Evolutionary conservation across 2,329 filamentous ascomycete genomes (phyloP).

Genomic region (Fonsecaea nubica): DNA sequence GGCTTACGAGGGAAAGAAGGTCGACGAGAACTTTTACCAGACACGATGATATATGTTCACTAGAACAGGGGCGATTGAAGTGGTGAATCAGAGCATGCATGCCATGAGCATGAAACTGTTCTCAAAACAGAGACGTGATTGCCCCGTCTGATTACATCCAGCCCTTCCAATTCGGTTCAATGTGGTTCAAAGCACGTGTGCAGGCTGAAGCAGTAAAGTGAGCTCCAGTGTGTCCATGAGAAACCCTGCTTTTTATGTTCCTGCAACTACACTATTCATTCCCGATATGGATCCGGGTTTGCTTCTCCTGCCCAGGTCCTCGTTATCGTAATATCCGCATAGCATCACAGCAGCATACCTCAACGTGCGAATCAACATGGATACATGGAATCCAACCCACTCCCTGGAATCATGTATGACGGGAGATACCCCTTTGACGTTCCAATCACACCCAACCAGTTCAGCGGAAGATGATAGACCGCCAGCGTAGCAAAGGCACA

Average conservation of each 20-base stretch:
- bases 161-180: not conserved
- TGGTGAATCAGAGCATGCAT: no score
- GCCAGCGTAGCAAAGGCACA: constrained; percentile 6
- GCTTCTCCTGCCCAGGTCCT: constrained; percentile 3
- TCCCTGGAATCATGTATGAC: constrained; percentile 6
- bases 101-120: no score
- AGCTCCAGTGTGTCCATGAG: not conserved
- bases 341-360: not conserved
- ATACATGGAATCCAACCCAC: constrained; percentile 1
- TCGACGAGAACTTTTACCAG: constrained; percentile 4
- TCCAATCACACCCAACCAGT: constrained; percentile 4
- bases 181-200: not conserved
- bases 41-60: not conserved
- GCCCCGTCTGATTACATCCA: no score
- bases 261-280: constrained; percentile 4
- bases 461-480: constrained; percentile 4
- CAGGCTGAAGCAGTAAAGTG: not conserved
- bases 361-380: constrained; percentile 4
- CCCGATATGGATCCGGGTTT: not conserved
- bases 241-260: not conserved
- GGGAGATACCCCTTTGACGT: constrained; percentile 7
- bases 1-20: constrained; percentile 9
- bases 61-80: no score
- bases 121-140: not conserved
- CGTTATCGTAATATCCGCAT: not conserved